Conservation (phyloP, 2,329 filamentous ascomycete genomes). For the Alternaria gaisen region DNA sequence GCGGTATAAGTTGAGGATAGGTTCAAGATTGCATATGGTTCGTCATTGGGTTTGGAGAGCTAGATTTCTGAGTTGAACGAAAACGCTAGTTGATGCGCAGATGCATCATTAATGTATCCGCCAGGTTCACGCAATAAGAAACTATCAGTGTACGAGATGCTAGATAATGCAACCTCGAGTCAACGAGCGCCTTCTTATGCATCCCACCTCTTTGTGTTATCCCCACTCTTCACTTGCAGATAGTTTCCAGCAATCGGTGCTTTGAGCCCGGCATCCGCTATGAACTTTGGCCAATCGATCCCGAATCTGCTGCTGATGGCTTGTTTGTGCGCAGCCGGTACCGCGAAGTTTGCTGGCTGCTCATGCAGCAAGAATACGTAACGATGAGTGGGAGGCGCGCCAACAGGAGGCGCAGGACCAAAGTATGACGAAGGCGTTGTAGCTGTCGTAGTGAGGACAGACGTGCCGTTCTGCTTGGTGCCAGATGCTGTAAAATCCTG, state of each 20-base stretch:
- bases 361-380: conserved; percentile 44
- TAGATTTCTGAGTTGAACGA: neutral
- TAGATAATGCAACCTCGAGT: neutral
- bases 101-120: neutral
- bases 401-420: conserved; percentile 42
- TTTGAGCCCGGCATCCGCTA: conserved; percentile 32
- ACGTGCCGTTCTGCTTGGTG: conserved; percentile 34
- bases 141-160: neutral
- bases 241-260: conserved; percentile 34
- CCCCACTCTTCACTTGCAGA: conserved; percentile 37
- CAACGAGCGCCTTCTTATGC: conserved; percentile 1
- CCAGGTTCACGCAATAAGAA: neutral
- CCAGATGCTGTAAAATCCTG: conserved; percentile 35
- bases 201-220: conserved; percentile 27
- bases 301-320: conserved; percentile 29
- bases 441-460: conserved; percentile 37
- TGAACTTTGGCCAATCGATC: conserved; percentile 35
- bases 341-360: conserved; percentile 39
- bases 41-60: neutral
- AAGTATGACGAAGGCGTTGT: conserved; percentile 42
- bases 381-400: conserved; percentile 40
- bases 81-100: neutral
- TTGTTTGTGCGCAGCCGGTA: conserved; percentile 32
- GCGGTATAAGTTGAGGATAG: neutral
- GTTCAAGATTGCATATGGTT: neutral